phyloP scores from a whole-genome alignment of 2,329 filamentous ascomycete species.

The Fusarium dlaminii region DNA sequence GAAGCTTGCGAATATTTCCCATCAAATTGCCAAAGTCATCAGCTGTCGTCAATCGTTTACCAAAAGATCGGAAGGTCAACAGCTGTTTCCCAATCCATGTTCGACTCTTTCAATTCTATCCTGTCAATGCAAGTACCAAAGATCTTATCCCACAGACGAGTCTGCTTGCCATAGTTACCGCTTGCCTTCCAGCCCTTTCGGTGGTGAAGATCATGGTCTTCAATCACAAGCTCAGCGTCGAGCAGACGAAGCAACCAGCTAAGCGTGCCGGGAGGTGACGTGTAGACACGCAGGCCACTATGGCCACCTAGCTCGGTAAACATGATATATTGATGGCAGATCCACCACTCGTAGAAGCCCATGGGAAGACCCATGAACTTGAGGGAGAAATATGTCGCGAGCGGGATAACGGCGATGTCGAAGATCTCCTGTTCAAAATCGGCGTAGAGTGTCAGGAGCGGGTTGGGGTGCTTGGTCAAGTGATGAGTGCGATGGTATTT shows the following conservation, averaged over 20 bases:
- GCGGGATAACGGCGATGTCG: slow-evolving; percentile 11
- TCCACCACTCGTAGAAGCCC: slow-evolving; percentile 26
- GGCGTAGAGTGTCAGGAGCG: slow-evolving; percentile 13
- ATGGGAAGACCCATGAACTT: not conserved
- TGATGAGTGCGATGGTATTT: slow-evolving; percentile 24
- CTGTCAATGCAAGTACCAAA: slow-evolving; percentile 13
- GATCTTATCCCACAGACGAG: slow-evolving; percentile 10
- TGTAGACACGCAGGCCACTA: slow-evolving; percentile 5
- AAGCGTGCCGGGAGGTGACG: not conserved
- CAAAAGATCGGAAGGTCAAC: not conserved
- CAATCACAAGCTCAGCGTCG: slow-evolving; percentile 5
- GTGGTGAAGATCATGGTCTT: slow-evolving; percentile 20
- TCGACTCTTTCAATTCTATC: not conserved
- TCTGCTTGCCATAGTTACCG: slow-evolving; percentile 23
- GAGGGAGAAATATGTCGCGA: not conserved
- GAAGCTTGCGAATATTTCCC: accelerated
- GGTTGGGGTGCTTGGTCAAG: slow-evolving; percentile 17
- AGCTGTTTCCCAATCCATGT: not conserved
- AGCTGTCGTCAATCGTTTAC: not conserved
- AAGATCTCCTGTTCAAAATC: slow-evolving; percentile 20
- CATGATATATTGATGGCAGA: slow-evolving; percentile 20
- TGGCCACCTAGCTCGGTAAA: slow-evolving; percentile 14
- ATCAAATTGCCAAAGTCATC: not conserved
- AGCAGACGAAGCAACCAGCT: slow-evolving; percentile 3
- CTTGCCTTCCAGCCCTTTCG: slow-evolving; percentile 8